phyloP scores from a whole-genome alignment of 2,329 filamentous ascomycete species.

The Ascochyta lentis region DNA sequence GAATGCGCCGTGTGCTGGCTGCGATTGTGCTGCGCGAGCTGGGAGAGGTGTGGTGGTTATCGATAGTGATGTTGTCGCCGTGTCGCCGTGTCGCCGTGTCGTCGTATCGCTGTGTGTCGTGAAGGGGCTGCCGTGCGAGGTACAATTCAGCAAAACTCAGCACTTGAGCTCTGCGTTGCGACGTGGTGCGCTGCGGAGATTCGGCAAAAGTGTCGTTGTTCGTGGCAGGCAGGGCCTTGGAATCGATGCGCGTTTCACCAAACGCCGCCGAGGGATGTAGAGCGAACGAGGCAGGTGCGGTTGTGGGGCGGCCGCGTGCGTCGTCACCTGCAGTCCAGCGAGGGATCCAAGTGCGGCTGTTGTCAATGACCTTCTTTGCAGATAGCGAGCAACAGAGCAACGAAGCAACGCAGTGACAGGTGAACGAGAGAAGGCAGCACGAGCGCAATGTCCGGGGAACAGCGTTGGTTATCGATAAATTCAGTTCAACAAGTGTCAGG shows the following conservation, averaged over 20 bases:
- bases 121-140: not conserved
- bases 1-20: constrained; percentile 4
- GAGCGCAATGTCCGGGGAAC: constrained; percentile 9
- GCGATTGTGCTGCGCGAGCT: not conserved
- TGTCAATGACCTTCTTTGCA: not conserved
- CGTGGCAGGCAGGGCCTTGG: constrained; percentile 13
- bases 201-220: constrained; percentile 4
- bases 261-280: constrained; percentile 9
- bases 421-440: not conserved
- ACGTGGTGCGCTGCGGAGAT: constrained; percentile 9
- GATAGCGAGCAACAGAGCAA: not conserved
- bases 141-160: constrained; percentile 10
- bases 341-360: not conserved
- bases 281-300: constrained; percentile 4
- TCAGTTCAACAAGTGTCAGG: constrained; percentile 13
- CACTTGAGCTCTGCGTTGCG: constrained; percentile 18
- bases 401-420: too few relatives aligned
- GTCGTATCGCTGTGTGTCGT: not conserved
- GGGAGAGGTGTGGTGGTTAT: constrained; percentile 10
- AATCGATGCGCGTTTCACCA: constrained; percentile 19
- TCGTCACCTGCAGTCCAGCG: constrained; percentile 8
- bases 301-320: constrained; percentile 6
- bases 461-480: constrained; percentile 8
- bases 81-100: constrained; percentile 4
- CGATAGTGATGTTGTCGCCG: constrained; percentile 5